These are phyloP conservation scores for Lactifluus piperatus DNA, from an alignment of 768 basidiomycete species.

Conservation along the genomic window DNA sequence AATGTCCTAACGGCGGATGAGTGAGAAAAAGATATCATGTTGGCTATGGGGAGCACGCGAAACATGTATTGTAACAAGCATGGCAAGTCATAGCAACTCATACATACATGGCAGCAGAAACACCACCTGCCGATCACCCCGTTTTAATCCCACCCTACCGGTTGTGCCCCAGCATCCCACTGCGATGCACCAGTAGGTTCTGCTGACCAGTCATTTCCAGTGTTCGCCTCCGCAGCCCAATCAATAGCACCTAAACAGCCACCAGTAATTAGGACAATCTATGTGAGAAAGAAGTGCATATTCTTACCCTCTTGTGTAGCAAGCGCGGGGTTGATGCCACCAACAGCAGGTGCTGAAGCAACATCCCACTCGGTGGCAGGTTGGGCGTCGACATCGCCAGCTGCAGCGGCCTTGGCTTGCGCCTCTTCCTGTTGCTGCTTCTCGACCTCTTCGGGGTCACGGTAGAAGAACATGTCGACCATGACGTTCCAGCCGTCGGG, in stretches of 20 bases:
- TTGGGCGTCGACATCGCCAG: constrained; percentile 45
- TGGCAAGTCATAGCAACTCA: constrained; percentile 5
- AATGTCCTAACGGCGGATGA: no score
- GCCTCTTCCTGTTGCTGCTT: constrained; percentile 94
- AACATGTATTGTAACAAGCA: constrained; percentile 3
- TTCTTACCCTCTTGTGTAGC: constrained; percentile 51
- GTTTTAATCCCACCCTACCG: constrained; percentile 20
- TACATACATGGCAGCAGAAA: constrained; percentile 14
- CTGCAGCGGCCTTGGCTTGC: constrained; percentile 65
- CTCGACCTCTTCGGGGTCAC: constrained; percentile 98
- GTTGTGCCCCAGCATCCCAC: constrained; percentile 13
- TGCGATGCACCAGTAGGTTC: constrained; percentile 21
- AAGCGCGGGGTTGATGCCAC: constrained; percentile 69
- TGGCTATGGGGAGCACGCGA: constrained; percentile 3
- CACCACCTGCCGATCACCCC: constrained; percentile 1
- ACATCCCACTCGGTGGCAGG: constrained; percentile 68
- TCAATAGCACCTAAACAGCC: constrained; percentile 27
- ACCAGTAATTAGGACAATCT: background rate
- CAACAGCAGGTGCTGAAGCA: constrained; percentile 54
- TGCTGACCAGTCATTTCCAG: constrained; percentile 26
- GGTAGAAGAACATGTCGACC: constrained; percentile 99
- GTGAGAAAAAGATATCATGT: constrained; percentile 1
- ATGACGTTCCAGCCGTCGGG: constrained; percentile 95
- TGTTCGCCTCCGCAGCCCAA: constrained; percentile 30
- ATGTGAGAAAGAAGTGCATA: background rate